Evolutionary conservation across 257 asterid genomes (phyloP).

Genomic region (Solanum gandarillasii): DNA sequence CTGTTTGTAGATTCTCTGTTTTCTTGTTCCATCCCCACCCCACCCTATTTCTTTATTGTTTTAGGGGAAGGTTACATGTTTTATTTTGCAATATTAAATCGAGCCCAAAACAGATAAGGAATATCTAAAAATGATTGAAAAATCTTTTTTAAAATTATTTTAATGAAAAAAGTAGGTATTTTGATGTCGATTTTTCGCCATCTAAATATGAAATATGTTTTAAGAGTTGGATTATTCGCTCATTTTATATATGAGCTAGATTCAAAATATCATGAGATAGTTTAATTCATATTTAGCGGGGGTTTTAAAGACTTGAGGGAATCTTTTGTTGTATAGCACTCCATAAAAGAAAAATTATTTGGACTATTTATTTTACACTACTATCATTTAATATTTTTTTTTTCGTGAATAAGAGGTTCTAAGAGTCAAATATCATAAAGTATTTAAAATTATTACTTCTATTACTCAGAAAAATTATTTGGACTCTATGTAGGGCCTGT

Average conservation of each 20-base stretch:
- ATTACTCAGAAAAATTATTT: too few relatives aligned
- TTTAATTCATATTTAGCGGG: neutral
- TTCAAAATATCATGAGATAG: fast-evolving
- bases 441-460: too few relatives aligned
- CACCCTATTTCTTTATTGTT: neutral
- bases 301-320: neutral
- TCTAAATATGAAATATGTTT: neutral
- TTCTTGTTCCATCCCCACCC: neutral
- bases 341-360: too few relatives aligned
- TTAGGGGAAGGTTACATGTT: neutral
- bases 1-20: conserved; percentile 18
- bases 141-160: fast-evolving
- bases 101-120: fast-evolving
- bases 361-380: neutral
- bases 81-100: neutral
- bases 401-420: too few relatives aligned
- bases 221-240: neutral
- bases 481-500: too few relatives aligned
- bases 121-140: too few relatives aligned
- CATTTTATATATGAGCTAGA: neutral
- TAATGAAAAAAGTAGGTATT: too few relatives aligned
- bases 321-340: neutral
- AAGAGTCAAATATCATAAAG: too few relatives aligned
- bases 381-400: too few relatives aligned
- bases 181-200: neutral